phyloP scores from a whole-genome alignment of 306 rosid genomes.

The Dicorynia guianensis region DNA sequence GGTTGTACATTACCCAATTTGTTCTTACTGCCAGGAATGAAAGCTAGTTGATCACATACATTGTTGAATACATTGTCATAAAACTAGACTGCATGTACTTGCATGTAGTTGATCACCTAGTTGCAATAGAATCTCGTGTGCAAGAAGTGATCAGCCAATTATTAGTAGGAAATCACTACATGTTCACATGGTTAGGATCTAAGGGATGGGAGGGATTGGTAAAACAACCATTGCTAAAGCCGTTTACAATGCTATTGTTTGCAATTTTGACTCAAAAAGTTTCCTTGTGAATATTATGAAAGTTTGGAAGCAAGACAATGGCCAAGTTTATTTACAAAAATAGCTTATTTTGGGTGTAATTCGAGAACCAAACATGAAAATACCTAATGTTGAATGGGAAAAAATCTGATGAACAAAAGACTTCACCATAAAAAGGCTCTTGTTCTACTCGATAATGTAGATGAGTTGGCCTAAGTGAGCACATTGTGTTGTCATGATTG shows the following conservation, averaged over 20 bases:
- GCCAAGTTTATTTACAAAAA: background rate
- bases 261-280: too few species aligned
- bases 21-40: too few species aligned
- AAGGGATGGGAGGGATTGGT: too few species aligned
- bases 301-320: background rate
- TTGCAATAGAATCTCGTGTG: slow-evolving; percentile 6
- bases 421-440: background rate
- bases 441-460: slow-evolving; percentile 8
- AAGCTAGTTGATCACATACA: background rate
- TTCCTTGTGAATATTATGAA: too few species aligned
- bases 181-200: too few species aligned
- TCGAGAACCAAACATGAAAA: background rate
- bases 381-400: background rate
- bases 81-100: background rate
- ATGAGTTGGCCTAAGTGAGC: background rate
- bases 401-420: background rate
- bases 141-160: too few species aligned
- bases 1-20: too few species aligned
- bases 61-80: background rate
- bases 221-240: too few species aligned
- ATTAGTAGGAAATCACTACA: too few species aligned
- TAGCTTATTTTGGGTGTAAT: background rate
- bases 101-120: background rate
- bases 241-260: too few species aligned
- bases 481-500: background rate